These are phyloP conservation scores for Nannochloris sp. DNA, from an alignment of 139 green algal genomes.

Conservation along the genomic window DNA sequence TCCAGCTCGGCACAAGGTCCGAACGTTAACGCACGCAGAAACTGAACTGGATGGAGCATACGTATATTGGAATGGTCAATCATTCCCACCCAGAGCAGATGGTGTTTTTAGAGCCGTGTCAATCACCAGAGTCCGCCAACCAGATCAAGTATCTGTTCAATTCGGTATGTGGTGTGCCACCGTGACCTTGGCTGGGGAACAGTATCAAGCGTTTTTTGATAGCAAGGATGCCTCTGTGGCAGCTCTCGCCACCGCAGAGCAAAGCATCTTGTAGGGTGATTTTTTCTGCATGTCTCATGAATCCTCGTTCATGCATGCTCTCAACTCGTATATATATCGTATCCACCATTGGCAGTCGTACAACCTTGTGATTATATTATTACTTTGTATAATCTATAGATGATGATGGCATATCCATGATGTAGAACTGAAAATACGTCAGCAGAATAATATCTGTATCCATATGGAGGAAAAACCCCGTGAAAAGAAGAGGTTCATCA, in stretches of 20 bases:
- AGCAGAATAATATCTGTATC: no score
- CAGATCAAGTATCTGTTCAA: constrained; percentile 20
- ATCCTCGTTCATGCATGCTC: no score
- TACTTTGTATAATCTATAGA: no score
- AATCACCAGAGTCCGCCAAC: constrained; percentile 2
- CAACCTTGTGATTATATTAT: no score
- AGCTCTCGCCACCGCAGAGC: constrained; percentile 7
- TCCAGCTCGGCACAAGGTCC: constrained; percentile 3
- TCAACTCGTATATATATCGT: no score
- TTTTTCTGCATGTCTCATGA: no score
- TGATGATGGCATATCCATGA: no score
- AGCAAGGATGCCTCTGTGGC: constrained; percentile 9
- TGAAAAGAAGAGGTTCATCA: no score
- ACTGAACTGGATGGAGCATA: not conserved
- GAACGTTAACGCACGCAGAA: constrained; percentile 41
- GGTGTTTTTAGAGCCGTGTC: constrained; percentile 41
- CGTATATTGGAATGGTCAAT: constrained; percentile 17
- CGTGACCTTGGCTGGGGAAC: constrained; percentile 24
- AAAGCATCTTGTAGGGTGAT: not conserved
- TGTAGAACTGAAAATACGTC: no score
- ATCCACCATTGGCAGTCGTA: no score
- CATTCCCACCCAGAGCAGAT: constrained; percentile 21
- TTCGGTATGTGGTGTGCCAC: constrained; percentile 31
- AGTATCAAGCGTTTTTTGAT: constrained; percentile 36
- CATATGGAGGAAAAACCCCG: no score